Evolutionary conservation across 805 yeast species (phyloP), one percentile per base, ranked within the genome.

Genomic region (Yarrowia sp.): DNA sequence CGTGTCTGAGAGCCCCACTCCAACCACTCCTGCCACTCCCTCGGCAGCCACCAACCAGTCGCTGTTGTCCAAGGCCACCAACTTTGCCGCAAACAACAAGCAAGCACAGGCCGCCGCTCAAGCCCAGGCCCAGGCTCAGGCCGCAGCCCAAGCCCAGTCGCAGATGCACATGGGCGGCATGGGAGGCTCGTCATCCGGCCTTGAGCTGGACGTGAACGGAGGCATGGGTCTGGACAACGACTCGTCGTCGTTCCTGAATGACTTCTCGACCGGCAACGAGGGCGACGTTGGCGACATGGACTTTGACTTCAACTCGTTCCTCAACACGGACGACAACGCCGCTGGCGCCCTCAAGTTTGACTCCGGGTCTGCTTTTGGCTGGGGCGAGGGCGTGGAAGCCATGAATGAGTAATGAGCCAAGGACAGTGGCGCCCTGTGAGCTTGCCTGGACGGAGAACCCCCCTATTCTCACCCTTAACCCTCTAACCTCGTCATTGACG

Each of bases 251-350:
- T 78, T 72, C 74, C 77, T 72, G 69, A 75, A 40, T 19, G 75
- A 73, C 36, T 73, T 73, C 68, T 50, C 70, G 33, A 69, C 73
- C 9, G 66, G 74, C 34, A 77, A 75, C 44, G 79, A 77, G 61
- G 78, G 72, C 24, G 74, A 71, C 20, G 63, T 70, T 43, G 73
- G 69, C 12, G 76, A 73, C 38, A 70, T 73, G 55, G 79, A 79
- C 64, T 82, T 82, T 74, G 84, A 81, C 70, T 77, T 82, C 70
- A 82, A 82, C 70, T 77, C 81, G 5, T 79, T 83, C 66, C 72
- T 83, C 67, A 81, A 79, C 58, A 80, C 82, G 10, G 82, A 79
- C 68, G 77, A 74, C 61, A 79, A 53, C 70, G 69, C 52, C 64
- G 72, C 68, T 5, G 63, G 60, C 20, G 61, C 67, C 14, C 53